These are phyloP conservation scores for Aureobasidium sp. DNA, from an alignment of 2,329 filamentous ascomycete species.

Conservation along the genomic window DNA sequence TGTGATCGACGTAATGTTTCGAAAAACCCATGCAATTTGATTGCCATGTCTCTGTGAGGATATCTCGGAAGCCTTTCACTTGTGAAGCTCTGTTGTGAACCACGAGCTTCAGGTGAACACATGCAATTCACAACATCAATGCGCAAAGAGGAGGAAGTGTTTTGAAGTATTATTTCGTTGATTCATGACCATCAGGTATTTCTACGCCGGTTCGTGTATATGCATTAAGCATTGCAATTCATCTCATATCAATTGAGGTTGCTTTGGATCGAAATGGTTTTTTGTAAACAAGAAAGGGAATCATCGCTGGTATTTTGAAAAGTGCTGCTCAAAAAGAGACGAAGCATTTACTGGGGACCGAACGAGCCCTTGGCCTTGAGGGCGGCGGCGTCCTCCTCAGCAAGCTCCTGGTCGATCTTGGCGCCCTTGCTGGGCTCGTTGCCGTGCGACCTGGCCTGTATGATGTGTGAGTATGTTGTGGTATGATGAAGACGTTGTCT, in stretches of 20 bases:
- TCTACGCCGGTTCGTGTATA: conserved; percentile 11
- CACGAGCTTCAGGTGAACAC: not conserved
- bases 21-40: not conserved
- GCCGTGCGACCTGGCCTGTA: conserved; percentile 56
- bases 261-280: conserved; percentile 6
- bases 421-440: conserved; percentile 67
- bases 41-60: not conserved
- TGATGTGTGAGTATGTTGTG: not conserved
- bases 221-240: conserved; percentile 4
- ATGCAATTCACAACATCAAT: not conserved
- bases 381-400: conserved; percentile 58
- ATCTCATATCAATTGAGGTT: conserved; percentile 8
- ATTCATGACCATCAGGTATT: conserved; percentile 15
- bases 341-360: conserved; percentile 23
- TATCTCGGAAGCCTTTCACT: too few species aligned
- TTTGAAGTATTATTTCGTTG: conserved; percentile 9
- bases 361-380: conserved; percentile 52
- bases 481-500: not conserved
- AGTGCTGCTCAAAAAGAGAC: not conserved
- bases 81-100: not conserved
- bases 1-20: not conserved
- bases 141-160: not conserved
- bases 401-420: conserved; percentile 60
- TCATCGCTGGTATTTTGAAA: not conserved
- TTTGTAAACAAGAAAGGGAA: conserved; percentile 11